Conservation (phyloP, 192 early-diverging fungal genomes). For the Dissophora ornata region DNA sequence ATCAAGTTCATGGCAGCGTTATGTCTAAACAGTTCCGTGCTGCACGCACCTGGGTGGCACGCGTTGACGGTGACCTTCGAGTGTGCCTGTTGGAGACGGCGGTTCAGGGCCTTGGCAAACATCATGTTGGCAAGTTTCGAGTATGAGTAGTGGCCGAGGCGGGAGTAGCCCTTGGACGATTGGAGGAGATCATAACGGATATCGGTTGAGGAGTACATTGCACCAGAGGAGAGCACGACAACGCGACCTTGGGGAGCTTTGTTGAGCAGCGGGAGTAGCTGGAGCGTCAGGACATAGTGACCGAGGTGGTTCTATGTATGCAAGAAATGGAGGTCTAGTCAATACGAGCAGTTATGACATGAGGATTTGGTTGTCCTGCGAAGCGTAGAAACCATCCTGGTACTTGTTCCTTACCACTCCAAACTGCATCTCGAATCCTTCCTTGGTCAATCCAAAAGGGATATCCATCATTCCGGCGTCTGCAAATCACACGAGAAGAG, state of each 20-base stretch:
- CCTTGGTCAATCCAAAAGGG: slow-evolving; percentile 68
- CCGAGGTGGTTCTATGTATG: slow-evolving; percentile 65
- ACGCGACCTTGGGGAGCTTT: slow-evolving; percentile 55
- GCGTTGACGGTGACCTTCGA: slow-evolving; percentile 63
- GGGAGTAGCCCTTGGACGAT: slow-evolving; percentile 59
- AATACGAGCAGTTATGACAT: no score
- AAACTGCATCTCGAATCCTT: slow-evolving; percentile 73
- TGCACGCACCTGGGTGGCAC: slow-evolving; percentile 66
- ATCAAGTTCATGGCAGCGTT: slow-evolving; percentile 53
- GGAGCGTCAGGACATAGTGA: slow-evolving; percentile 63
- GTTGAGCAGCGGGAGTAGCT: slow-evolving; percentile 56
- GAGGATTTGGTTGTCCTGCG: no score
- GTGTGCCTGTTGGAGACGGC: slow-evolving; percentile 38
- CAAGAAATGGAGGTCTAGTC: background rate
- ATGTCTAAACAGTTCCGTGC: slow-evolving; percentile 63
- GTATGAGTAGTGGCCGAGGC: slow-evolving; percentile 65
- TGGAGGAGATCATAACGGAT: slow-evolving; percentile 60
- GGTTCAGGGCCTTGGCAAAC: slow-evolving; percentile 60
- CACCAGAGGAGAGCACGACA: slow-evolving; percentile 61
- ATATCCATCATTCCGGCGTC: slow-evolving; percentile 72
- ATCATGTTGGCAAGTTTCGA: slow-evolving; percentile 68
- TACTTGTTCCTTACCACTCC: slow-evolving; percentile 62
- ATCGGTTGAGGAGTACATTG: slow-evolving; percentile 55
- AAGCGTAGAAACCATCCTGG: no score
- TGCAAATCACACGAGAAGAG: slow-evolving; percentile 49